A percentile compares a stretch with the other conserved stretches of the same genome.
Evolutionary conservation across 129 eudicot species (phyloP).

Genomic region (Chrysanthemum makinoi): DNA sequence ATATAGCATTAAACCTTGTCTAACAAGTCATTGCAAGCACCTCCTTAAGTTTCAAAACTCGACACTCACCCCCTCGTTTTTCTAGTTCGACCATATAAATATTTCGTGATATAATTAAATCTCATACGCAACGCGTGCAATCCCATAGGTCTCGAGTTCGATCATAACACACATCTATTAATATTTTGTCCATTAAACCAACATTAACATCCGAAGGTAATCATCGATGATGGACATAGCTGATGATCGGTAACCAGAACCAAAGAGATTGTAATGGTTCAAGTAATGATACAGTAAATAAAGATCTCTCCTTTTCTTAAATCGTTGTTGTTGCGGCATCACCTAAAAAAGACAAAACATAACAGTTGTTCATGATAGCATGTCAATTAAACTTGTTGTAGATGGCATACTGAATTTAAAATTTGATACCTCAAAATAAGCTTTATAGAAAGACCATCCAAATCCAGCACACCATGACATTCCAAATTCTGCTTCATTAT

Average conservation of each 20-base stretch:
- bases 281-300: conserved; percentile 93
- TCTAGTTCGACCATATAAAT: too few relatives aligned
- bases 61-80: too few relatives aligned
- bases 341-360: conserved; percentile 42
- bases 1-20: too few relatives aligned
- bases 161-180: too few relatives aligned
- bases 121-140: too few relatives aligned
- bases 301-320: conserved; percentile 84
- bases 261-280: conserved; percentile 95
- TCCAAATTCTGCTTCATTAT: conserved; percentile 98
- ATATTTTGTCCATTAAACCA: too few relatives aligned
- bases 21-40: too few relatives aligned
- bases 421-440: conserved; percentile 75
- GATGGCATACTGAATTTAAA: not conserved
- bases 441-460: conserved; percentile 83
- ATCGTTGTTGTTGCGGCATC: conserved; percentile 95
- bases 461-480: conserved; percentile 99
- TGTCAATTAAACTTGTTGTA: not conserved
- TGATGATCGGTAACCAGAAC: conserved; percentile 89
- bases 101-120: too few relatives aligned
- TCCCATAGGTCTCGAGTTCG: too few relatives aligned
- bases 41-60: too few relatives aligned
- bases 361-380: not conserved
- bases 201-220: conserved; percentile 57
- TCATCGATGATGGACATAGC: conserved; percentile 91